Base-by-base conservation (phyloP, 305 asterid species). In the Rubia tinctorum region DNA sequence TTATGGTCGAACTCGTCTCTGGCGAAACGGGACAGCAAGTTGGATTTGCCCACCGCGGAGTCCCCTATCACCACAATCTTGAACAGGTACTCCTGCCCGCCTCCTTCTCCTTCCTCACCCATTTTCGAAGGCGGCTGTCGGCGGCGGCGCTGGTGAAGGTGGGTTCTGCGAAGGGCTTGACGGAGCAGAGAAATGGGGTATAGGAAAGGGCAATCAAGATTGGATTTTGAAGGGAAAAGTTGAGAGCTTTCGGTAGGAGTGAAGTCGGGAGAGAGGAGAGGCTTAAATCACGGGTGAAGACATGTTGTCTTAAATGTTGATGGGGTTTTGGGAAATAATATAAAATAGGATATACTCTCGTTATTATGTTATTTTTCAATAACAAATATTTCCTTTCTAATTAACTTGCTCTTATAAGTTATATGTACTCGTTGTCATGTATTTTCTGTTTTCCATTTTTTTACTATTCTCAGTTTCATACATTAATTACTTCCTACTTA, bases 1-100 rank as follows among this genome's bases (percentile, higher is more conserved):
- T 90, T 82, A 45, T 84, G 89, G 87, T 90, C 96, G 75, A 90
- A 90, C 79, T 90, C 96, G 67, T 90, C 93, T 55, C 91, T 84
- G 34, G 93, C 89, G 68, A 90, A 90, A 15, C 91, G 93, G 5
- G 93, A 88, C 0, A 90, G 84, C 73, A 90, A 72, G 76, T 88
- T 90, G 64, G 96, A 90, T 80, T 90, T 90, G 5, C 93, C 92
- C 13, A 88, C 93, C 0, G 96, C 93, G 1, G 96, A 90, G 68
- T 90, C 96, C 34, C 93, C 93, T 22, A 88, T 88, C 42, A 90
- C 90, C 51, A 88, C 93, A 22, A 90, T 86, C 81, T 90, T 88
- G 85, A 90, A 90, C 66, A 90, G 77, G 76, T 90, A 90, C 53
- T 88, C 93, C 74, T 88, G 92, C 8, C 92, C 86, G 8, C 0